Evolutionary conservation across 2,329 filamentous ascomycete species (phyloP), one percentile per base, ranked within the genome.

Genomic region (Magnaporthiopsis rhizophila): DNA sequence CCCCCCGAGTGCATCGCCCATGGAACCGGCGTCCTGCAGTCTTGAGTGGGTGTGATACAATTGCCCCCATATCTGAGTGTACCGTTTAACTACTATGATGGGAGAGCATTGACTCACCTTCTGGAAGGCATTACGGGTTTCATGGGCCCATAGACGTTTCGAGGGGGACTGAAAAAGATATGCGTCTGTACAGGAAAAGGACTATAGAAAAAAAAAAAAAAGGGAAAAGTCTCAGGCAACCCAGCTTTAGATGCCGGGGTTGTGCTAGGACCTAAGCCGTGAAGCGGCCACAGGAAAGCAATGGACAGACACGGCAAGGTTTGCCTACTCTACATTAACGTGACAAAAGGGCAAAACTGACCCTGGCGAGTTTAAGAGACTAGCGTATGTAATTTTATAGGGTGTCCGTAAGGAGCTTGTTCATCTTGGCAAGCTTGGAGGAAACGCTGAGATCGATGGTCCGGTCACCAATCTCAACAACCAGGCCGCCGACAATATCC

Each of bases 371-470:
- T 8, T 53, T 30, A 30, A 53, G 45, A 53, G 45, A 24, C 45
- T 53, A 53, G 45, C 2, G 9, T n/a, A 24, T 8, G n/a, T 74
- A 72, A 65, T 71, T 92, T 91, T 97, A 99, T 90, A 99, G 84
- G 79, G 89, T 86, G 81, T 99, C 95, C 72, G 86, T 93, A 76
- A 99, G 90, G 78, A 97, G 89, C 89, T 98, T 99, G 91, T 99
- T 99, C 87, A 99, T 91, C 88, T 92, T 96, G 78, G 91, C 86
- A 80, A 99, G 89, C 86, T 94, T 96, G 77, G 90, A 84, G 62
- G 94, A 94, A 74, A 99, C 93, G 80, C 90, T 95, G 72, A 97
- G 89, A 81, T 99, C 95, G 76, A 99, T 97, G 78, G 94, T 98
- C 76, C 94, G 90, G 85, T 98, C 94, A 74, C 93, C 94, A 71